Evolutionary conservation across 2,329 filamentous ascomycete genomes (phyloP), one percentile per base, ranked within the genome.

Genomic region (Coleophoma cylindrospora): DNA sequence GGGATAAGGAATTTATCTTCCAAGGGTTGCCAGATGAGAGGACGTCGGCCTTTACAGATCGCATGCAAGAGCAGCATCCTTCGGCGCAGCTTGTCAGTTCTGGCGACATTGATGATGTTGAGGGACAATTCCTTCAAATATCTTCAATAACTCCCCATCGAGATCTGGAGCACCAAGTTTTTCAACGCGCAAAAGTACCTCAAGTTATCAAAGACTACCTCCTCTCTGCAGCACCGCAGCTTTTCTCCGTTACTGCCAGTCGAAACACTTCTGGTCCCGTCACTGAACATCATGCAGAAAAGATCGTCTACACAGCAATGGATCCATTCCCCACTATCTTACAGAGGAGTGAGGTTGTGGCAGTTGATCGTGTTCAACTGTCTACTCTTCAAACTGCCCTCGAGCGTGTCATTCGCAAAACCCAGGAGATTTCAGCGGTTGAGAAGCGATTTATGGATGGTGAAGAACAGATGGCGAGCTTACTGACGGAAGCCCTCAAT

Each of bases 1-100:
- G 91, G 47, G 91, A 96, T 67, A 96, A 96, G 70, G 86, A 92
- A 52, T 97, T 90, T 67, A 86, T 97, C 49, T 95, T 95, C 60
- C 90, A 97, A 68, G 91, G 89, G 0, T 81, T 83, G 2, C 77
- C 86, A 1, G 83, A 76, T 7, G 92, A 97, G 68, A 81, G 87
- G 19, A 83, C 89, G 38, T 81, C 84, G 1, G 84, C 83, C 4
- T 97, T 97, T 61, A 89, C 89, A 1, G 91, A 96, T 65, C 86
- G 89, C 45, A 89, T 97, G 81, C 91, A 95, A 64, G 87, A 91
- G 66, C 86, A 95, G 61, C 90, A 95, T 63, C 92, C 91, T 3
- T 75, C 86, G 2, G 91, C 92, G 3, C 87, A 94, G 61, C 86
- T 96, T 52, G 74, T 95, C 40, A 84, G 83, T 3, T 77, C 78